These are phyloP conservation scores for Botrytis hyacinthi DNA, from an alignment of 2,329 filamentous ascomycete species.

Conservation along the genomic window DNA sequence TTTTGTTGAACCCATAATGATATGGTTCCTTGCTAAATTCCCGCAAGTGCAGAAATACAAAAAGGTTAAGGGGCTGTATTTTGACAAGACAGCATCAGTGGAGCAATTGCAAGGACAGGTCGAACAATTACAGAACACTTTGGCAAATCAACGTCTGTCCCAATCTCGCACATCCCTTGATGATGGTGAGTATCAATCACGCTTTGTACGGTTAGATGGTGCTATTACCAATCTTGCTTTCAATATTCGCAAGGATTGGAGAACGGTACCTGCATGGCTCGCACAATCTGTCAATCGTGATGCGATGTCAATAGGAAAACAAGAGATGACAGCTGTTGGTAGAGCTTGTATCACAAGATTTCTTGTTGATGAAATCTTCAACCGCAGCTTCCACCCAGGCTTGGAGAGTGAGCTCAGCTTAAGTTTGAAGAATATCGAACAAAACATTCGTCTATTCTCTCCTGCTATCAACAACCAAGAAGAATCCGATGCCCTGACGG, in stretches of 20 bases:
- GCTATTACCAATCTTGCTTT: conserved; percentile 94
- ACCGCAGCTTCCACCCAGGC: conserved; percentile 87
- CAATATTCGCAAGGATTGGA: conserved; percentile 95
- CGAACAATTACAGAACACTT: conserved; percentile 93
- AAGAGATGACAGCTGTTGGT: conserved; percentile 96
- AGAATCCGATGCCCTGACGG: conserved; percentile 82
- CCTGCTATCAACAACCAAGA: conserved; percentile 74
- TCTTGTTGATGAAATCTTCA: conserved; percentile 88
- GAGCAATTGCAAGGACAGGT: conserved; percentile 90
- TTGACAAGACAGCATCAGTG: conserved; percentile 85
- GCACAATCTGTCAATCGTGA: conserved; percentile 77
- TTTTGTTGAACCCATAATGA: conserved; percentile 21
- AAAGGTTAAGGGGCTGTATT: conserved; percentile 96
- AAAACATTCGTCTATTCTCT: conserved; percentile 77
- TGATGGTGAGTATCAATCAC: conserved; percentile 86
- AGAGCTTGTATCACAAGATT: conserved; percentile 85
- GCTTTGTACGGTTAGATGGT: conserved; percentile 88
- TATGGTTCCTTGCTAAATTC: conserved; percentile 21
- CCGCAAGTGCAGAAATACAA: conserved; percentile 88
- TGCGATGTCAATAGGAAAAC: conserved; percentile 80
- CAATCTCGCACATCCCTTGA: conserved; percentile 92
- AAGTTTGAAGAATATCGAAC: conserved; percentile 81
- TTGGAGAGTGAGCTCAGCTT: conserved; percentile 73
- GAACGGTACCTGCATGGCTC: conserved; percentile 75
- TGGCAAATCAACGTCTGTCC: conserved; percentile 92